Evolutionary conservation across 179 eudicot genomes (phyloP), one percentile per base, ranked within the genome.

Genomic region (Beta macrorhiza): DNA sequence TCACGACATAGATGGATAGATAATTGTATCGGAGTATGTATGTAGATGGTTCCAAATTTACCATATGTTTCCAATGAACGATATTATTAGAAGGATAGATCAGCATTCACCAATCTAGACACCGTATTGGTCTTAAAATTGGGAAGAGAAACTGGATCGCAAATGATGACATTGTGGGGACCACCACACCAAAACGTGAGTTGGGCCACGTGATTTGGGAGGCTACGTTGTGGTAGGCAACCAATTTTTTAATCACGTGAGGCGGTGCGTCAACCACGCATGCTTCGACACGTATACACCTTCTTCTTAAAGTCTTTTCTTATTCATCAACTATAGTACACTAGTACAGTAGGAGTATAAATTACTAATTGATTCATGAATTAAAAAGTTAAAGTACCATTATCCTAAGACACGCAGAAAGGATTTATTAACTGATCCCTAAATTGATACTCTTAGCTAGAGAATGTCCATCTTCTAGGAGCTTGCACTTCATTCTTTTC

Each of bases 151-250:
- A 77, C 53, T 63, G 85, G 86, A 83, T 87, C 81, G 67, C 57
- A 61, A 52, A 56, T 61, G 76, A 80, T 49, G 74, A 49, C 32
- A 72, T 32, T 15, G 61, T 76, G 80, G 89, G 89, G 83, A 10
- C 91, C 90, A 86, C 85, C 85, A 81, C 87, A 80, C 70, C 87
- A 79, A 79, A 78, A 77, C 78, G 70, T 90, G 92, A 91, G 97
- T 91, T 92, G 97, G 94, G 92, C 97, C 97, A 91, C 97, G 97
- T 90, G 93, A 92, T 83, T 90, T 84, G 91, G 92, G 90, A 87
- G 92, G 90, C 90, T 89, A 81, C 83, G 81, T 61, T 86, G 81
- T 84, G 87, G 88, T 86, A 84, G 88, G 86, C 80, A 89, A 80
- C 82, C 90, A 80, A 11, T 85, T 58, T 86, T 89, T 80, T 76